Evolutionary conservation across 805 yeast species (phyloP).

Genomic region (Cyberlindnera samutprakarnensis): DNA sequence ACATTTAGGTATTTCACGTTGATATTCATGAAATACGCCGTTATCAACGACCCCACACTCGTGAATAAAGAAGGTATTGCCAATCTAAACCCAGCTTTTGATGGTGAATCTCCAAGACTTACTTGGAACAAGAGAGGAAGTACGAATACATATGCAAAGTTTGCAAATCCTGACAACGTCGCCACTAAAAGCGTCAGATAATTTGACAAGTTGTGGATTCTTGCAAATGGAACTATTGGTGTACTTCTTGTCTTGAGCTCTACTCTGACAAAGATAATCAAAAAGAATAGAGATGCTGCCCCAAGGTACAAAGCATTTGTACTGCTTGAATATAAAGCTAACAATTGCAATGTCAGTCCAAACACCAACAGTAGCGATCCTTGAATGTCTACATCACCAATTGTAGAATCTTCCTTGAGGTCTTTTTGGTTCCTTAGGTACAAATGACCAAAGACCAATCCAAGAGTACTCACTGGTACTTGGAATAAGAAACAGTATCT

Average conservation of each 20-base stretch:
- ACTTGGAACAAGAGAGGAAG: conserved; percentile 36
- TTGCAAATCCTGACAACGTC: conserved; percentile 30
- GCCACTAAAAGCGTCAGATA: conserved; percentile 24
- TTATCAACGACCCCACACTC: conserved; percentile 34
- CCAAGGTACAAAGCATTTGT: neutral
- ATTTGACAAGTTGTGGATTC: conserved; percentile 21
- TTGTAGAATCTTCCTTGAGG: conserved; percentile 7
- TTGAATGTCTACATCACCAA: conserved; percentile 25
- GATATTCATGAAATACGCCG: conserved; percentile 32
- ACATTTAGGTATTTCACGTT: conserved; percentile 20
- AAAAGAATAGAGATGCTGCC: conserved; percentile 11
- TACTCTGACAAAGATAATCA: conserved; percentile 13
- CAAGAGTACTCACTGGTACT: conserved; percentile 26
- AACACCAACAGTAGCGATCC: neutral
- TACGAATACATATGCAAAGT: conserved; percentile 32
- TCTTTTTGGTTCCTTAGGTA: conserved; percentile 26
- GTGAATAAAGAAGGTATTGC: conserved; percentile 34
- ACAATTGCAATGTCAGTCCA: conserved; percentile 26
- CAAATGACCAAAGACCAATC: conserved; percentile 22
- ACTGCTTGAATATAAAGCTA: conserved; percentile 19
- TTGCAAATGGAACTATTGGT: conserved; percentile 29
- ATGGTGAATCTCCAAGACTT: conserved; percentile 31
- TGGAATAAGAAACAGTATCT: conserved; percentile 32
- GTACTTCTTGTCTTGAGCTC: conserved; percentile 22
- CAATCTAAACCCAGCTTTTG: conserved; percentile 34